These are phyloP conservation scores for Biscutella laevigata DNA, from an alignment of 441 rosid genomes.

Conservation along the genomic window DNA sequence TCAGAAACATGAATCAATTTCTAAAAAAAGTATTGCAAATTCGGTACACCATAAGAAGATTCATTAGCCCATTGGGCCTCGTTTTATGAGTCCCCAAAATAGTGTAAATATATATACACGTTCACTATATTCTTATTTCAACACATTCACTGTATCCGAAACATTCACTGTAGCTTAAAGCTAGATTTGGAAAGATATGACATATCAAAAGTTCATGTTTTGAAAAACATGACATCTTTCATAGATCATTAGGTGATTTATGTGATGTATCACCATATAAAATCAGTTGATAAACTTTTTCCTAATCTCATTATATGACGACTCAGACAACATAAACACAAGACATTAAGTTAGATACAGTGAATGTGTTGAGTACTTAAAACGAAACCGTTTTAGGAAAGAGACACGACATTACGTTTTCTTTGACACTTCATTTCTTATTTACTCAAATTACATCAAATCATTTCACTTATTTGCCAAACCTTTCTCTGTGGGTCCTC, in stretches of 20 bases:
- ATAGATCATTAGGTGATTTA: constrained; percentile 7
- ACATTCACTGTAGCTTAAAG: too few relatives aligned
- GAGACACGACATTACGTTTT: constrained; percentile 16
- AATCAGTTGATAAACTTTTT: constrained; percentile 11
- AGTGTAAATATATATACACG: not conserved
- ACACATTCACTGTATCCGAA: too few relatives aligned
- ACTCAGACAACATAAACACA: not conserved
- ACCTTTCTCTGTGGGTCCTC: constrained; percentile 19
- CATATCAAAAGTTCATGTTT: too few relatives aligned
- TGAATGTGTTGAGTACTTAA: constrained; percentile 23
- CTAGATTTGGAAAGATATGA: too few relatives aligned
- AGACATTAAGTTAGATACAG: constrained; percentile 20
- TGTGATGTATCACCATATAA: constrained; percentile 15
- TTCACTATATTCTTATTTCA: too few relatives aligned
- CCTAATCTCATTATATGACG: not conserved
- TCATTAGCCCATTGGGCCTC: constrained; percentile 14
- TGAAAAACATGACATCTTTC: not conserved
- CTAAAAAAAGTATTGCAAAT: too few relatives aligned
- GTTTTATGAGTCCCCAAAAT: not conserved
- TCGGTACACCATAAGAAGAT: too few relatives aligned
- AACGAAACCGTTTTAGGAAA: constrained; percentile 6
- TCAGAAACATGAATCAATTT: too few relatives aligned
- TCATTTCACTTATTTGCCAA: constrained; percentile 17
- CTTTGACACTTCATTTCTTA: constrained; percentile 13
- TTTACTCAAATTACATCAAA: constrained; percentile 9